Evolutionary conservation across 805 yeast genomes (phyloP).

Genomic region (Pichia scutulata): DNA sequence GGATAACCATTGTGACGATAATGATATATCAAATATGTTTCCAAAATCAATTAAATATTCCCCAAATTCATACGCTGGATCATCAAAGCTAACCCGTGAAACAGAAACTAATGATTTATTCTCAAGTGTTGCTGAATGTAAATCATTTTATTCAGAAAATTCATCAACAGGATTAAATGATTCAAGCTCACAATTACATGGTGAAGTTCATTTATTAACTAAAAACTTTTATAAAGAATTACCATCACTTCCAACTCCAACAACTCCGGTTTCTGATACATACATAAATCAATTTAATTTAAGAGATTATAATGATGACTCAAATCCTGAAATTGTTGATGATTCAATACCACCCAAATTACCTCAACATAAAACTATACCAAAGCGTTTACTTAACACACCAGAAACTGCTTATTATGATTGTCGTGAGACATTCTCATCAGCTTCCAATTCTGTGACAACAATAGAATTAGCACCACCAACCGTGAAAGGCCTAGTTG

Average conservation of each 20-base stretch:
- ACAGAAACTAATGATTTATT: background rate
- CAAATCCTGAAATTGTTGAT: constrained; percentile 4
- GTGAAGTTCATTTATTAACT: background rate
- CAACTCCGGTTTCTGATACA: background rate
- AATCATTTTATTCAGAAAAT: background rate
- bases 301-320: constrained; percentile 15
- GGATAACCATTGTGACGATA: background rate
- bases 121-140: background rate
- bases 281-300: constrained; percentile 14
- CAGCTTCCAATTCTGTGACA: background rate
- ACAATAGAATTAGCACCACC: background rate
- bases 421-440: constrained; percentile 2
- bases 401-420: constrained; percentile 1
- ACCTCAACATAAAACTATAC: constrained; percentile 1
- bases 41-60: background rate
- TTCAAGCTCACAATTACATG: background rate
- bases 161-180: constrained; percentile 5
- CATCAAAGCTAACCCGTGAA: background rate
- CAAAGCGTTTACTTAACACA: background rate
- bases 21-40: background rate
- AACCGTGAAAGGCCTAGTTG: background rate
- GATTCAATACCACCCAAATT: constrained; percentile 4
- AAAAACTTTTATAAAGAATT: constrained; percentile 4
- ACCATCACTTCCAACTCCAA: constrained; percentile 20
- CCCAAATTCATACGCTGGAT: background rate